Conservation (phyloP, 805 yeast species). For the Suhomyces xylopsoci region DNA sequence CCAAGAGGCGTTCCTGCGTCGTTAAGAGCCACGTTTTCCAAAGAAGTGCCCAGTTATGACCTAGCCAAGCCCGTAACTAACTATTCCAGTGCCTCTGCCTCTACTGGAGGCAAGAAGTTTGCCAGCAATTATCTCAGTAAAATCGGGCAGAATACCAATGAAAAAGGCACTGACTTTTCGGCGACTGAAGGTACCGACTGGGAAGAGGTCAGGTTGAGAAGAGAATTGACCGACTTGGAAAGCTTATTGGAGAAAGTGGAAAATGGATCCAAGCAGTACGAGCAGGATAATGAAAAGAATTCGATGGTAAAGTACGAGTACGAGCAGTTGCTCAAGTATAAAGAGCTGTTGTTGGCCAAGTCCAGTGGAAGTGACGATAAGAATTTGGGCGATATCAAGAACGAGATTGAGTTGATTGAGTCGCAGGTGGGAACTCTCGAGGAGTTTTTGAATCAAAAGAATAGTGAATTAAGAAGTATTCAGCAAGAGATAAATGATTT, state of each 20-base stretch:
- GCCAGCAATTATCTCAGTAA: conserved; percentile 55
- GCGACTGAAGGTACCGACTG: conserved; percentile 80
- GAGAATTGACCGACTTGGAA: conserved; percentile 76
- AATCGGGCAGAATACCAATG: conserved; percentile 49
- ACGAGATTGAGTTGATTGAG: conserved; percentile 67
- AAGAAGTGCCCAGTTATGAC: conserved; percentile 75
- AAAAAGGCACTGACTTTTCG: conserved; percentile 66
- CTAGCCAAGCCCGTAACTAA: conserved; percentile 25
- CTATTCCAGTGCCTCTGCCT: conserved; percentile 1
- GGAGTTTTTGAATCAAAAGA: conserved; percentile 61
- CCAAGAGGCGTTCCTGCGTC: conserved; percentile 96
- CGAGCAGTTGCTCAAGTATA: conserved; percentile 78
- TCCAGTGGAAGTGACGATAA: conserved; percentile 14
- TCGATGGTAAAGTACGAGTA: conserved; percentile 55
- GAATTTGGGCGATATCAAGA: conserved; percentile 51
- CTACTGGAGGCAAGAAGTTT: conserved; percentile 34
- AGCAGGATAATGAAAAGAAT: conserved; percentile 20
- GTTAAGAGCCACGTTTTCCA: conserved; percentile 85
- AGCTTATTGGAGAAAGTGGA: conserved; percentile 54
- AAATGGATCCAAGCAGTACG: conserved; percentile 16
- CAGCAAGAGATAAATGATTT: conserved; percentile 38
- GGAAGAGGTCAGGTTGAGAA: conserved; percentile 83
- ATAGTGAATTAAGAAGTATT: conserved; percentile 54
- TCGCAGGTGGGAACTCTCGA: conserved; percentile 73
- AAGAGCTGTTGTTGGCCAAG: conserved; percentile 52